A percentile compares a stretch with the other conserved stretches of the same genome.
Evolutionary conservation across 1,284 basidiomycete species (phyloP).

Genomic region (Pseudozyma flocculosa): DNA sequence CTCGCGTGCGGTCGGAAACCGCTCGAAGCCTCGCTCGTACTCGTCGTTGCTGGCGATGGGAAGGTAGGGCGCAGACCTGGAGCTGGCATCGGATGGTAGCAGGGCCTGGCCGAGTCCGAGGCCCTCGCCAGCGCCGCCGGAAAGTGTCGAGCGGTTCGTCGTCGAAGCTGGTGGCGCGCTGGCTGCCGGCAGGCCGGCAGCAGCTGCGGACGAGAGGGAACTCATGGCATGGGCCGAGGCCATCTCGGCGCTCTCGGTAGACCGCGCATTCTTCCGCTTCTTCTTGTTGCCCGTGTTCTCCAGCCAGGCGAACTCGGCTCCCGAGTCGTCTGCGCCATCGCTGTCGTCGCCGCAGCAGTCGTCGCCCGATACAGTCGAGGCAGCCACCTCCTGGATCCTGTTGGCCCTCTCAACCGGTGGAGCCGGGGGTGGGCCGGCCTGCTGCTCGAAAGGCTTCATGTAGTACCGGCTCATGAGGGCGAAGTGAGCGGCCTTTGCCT

Average conservation of each 20-base stretch:
- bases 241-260: neutral
- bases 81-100: too few species aligned
- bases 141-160: neutral
- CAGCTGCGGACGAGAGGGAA: too few species aligned
- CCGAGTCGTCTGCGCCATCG: slow-evolving; percentile 13
- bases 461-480: neutral
- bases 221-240: neutral
- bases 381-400: neutral
- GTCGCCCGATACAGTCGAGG: neutral
- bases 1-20: slow-evolving; percentile 3
- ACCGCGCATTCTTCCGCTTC: slow-evolving; percentile 41
- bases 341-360: slow-evolving; percentile 10
- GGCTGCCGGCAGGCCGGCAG: too few species aligned
- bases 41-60: too few species aligned
- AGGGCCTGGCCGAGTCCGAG: too few species aligned
- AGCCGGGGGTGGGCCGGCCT: neutral
- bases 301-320: slow-evolving; percentile 21
- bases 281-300: slow-evolving; percentile 42
- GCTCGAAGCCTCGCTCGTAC: too few species aligned
- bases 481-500: slow-evolving; percentile 7
- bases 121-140: neutral
- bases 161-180: too few species aligned
- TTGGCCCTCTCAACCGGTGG: neutral
- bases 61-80: too few species aligned
- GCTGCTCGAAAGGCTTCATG: neutral